A percentile compares a stretch with the other conserved stretches of the same genome.
Conservation (phyloP, 2,329 filamentous ascomycete genomes). For the Epichloe sylvatica region DNA sequence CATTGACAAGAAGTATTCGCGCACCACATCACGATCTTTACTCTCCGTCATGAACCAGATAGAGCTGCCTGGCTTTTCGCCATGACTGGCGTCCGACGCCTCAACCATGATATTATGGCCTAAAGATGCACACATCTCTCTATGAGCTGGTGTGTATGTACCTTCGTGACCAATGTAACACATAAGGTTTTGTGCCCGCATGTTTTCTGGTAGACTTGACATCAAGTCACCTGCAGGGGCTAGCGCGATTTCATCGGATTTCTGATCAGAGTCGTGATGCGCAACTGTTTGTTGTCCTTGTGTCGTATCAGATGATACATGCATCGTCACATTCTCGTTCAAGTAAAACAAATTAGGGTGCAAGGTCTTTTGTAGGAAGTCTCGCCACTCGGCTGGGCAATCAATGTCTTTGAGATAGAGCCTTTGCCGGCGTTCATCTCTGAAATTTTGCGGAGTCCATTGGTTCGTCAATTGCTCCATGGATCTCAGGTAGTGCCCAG, state of each 20-base stretch:
- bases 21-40: conserved; percentile 77
- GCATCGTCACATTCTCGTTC: conserved; percentile 55
- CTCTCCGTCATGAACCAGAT: conserved; percentile 99
- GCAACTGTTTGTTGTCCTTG: conserved; percentile 14
- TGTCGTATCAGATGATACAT: conserved; percentile 6
- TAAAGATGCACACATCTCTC: conserved; percentile 93
- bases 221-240: conserved; percentile 81
- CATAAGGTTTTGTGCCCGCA: conserved; percentile 95
- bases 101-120: conserved; percentile 99
- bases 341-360: conserved; percentile 79
- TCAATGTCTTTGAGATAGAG: conserved; percentile 97
- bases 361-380: conserved; percentile 63
- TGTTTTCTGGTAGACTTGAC: conserved; percentile 73
- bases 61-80: conserved; percentile 73
- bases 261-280: conserved; percentile 22
- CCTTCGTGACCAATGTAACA: conserved; percentile 97
- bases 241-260: conserved; percentile 40
- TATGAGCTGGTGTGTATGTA: conserved; percentile 87
- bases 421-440: conserved; percentile 66
- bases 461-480: conserved; percentile 75
- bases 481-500: conserved; percentile 78
- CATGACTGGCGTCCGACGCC: conserved; percentile 57
- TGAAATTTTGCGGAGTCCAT: conserved; percentile 62
- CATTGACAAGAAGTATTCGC: conserved; percentile 86
- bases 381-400: conserved; percentile 75